Conservation (phyloP, 768 basidiomycete species). For the Galerina sulciceps region DNA sequence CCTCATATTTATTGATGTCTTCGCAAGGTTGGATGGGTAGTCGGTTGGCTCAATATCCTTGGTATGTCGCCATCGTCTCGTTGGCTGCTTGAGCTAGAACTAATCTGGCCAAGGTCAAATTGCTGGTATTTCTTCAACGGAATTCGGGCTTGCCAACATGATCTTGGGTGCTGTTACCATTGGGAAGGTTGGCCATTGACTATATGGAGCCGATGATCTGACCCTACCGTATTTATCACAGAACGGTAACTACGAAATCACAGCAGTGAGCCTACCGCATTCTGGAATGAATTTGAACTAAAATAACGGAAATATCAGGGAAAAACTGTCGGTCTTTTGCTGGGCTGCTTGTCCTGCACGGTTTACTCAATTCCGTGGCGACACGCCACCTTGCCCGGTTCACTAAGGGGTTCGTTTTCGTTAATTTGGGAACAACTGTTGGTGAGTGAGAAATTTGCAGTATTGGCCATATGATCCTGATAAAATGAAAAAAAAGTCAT, state of each 20-base stretch:
- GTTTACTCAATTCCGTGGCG: slow-evolving; percentile 74
- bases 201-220: background rate
- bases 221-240: slow-evolving; percentile 21
- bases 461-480: background rate
- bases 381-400: slow-evolving; percentile 77
- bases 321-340: slow-evolving; percentile 81
- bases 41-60: slow-evolving; percentile 84
- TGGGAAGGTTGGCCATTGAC: slow-evolving; percentile 42
- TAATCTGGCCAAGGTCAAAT: slow-evolving; percentile 60
- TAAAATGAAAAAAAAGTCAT: slow-evolving; percentile 55
- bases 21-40: slow-evolving; percentile 70
- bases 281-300: background rate
- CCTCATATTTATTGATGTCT: background rate
- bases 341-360: slow-evolving; percentile 79
- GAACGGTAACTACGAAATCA: slow-evolving; percentile 64
- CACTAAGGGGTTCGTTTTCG: slow-evolving; percentile 81
- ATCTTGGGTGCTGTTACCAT: slow-evolving; percentile 77
- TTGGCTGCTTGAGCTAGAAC: background rate
- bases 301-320: slow-evolving; percentile 38
- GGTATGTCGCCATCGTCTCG: slow-evolving; percentile 39
- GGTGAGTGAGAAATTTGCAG: slow-evolving; percentile 36
- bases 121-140: slow-evolving; percentile 84
- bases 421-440: slow-evolving; percentile 83
- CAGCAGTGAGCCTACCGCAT: slow-evolving; percentile 37
- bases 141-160: slow-evolving; percentile 82